Percentiles rank a stretch among this genome's conserved stretches.
Conservation (phyloP, 164 flowering plant genomes). For the Umbilicus rupestris region DNA sequence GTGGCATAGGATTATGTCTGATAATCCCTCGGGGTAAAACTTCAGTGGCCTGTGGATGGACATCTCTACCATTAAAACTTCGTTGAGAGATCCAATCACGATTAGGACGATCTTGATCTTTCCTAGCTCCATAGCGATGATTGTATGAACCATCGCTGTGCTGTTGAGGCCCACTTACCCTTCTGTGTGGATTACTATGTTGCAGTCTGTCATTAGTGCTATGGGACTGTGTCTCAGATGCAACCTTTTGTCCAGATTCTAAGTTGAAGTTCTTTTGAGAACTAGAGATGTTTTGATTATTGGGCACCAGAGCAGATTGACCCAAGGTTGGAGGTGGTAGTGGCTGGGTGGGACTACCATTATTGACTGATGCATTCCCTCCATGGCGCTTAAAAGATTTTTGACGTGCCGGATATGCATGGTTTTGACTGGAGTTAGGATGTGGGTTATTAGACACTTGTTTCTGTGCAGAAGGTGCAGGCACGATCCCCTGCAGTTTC, state of each 20-base stretch:
- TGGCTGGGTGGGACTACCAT: constrained; percentile 18
- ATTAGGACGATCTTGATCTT: constrained; percentile 56
- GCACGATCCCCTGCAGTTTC: constrained; percentile 11
- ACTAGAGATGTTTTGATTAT: constrained; percentile 27
- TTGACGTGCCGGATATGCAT: constrained; percentile 17
- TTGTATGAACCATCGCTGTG: constrained; percentile 57
- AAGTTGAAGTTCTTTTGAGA: constrained; percentile 17
- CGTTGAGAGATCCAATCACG: constrained; percentile 40
- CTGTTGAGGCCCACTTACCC: constrained; percentile 38
- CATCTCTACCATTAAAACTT: constrained; percentile 41
- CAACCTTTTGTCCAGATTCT: constrained; percentile 32
- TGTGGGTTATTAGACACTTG: constrained; percentile 17
- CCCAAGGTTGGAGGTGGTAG: constrained; percentile 4
- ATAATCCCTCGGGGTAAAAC: constrained; percentile 21
- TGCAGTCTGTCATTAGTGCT: constrained; percentile 38
- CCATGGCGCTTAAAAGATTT: constrained; percentile 25
- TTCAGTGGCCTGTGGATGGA: constrained; percentile 37
- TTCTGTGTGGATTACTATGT: constrained; percentile 37
- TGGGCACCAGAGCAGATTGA: constrained; percentile 13
- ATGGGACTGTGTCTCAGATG: constrained; percentile 28
- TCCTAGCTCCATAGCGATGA: constrained; percentile 50
- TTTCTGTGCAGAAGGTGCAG: constrained; percentile 16
- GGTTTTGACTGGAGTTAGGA: constrained; percentile 19
- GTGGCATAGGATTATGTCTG: constrained; percentile 18
- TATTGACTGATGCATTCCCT: constrained; percentile 12